These are phyloP conservation scores for Beverwykella pulmonaria DNA, from an alignment of 495 filamentous ascomycete species.

Conservation along the genomic window DNA sequence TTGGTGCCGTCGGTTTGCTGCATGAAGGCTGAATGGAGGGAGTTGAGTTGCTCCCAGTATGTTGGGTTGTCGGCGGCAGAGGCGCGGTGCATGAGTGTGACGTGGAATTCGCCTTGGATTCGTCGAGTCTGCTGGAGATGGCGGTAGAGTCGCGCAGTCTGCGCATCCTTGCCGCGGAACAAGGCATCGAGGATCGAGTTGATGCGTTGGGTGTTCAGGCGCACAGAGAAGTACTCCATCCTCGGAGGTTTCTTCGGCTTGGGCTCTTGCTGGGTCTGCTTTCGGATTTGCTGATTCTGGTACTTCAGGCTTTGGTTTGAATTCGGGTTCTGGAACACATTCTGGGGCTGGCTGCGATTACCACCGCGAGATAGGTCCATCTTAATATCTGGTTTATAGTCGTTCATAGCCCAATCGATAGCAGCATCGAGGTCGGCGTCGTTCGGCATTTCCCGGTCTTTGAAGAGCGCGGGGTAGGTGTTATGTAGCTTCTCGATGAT, in stretches of 20 bases:
- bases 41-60: constrained; percentile 70
- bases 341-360: constrained; percentile 45
- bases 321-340: constrained; percentile 18
- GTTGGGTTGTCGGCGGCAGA: constrained; percentile 58
- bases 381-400: constrained; percentile 76
- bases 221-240: constrained; percentile 83
- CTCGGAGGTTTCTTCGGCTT: constrained; percentile 50
- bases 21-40: constrained; percentile 36
- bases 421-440: constrained; percentile 77
- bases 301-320: constrained; percentile 11
- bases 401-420: constrained; percentile 71
- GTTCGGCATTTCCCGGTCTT: constrained; percentile 63
- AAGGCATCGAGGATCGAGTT: constrained; percentile 63
- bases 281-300: neutral
- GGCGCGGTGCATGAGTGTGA: constrained; percentile 87
- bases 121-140: constrained; percentile 72
- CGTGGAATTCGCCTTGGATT: constrained; percentile 84
- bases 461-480: constrained; percentile 74
- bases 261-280: neutral
- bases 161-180: constrained; percentile 58
- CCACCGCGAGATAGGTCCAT: constrained; percentile 63
- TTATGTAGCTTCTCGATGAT: constrained; percentile 69
- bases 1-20: constrained; percentile 8
- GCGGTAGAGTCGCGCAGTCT: constrained; percentile 67
- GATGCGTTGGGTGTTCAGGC: constrained; percentile 62